These are phyloP conservation scores for Agrocybe praecox DNA, from an alignment of 768 basidiomycete genomes.

Conservation along the genomic window DNA sequence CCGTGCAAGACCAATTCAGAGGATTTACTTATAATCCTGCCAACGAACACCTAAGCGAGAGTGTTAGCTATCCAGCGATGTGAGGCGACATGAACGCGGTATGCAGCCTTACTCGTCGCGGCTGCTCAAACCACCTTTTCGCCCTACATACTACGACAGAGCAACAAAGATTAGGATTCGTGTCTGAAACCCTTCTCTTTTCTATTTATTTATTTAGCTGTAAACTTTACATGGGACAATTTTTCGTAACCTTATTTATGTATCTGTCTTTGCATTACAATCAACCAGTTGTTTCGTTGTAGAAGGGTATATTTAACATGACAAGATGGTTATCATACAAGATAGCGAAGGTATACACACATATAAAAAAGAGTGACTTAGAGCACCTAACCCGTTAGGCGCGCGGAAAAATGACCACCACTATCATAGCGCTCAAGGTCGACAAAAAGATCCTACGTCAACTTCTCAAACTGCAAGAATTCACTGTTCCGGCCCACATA, in stretches of 20 bases:
- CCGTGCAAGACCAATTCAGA: conserved; percentile 94
- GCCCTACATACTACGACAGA: background rate
- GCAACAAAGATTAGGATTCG: background rate
- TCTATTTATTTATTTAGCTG: conserved; percentile 8
- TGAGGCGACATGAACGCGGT: conserved; percentile 20
- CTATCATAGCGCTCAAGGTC: too few species aligned
- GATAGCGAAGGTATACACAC: too few species aligned
- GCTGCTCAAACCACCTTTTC: too few species aligned
- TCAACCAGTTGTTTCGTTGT: too few species aligned
- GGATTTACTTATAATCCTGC: conserved; percentile 90
- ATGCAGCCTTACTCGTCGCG: too few species aligned
- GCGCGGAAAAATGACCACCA: background rate
- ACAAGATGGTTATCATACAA: too few species aligned
- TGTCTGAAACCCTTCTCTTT: background rate
- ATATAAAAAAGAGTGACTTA: background rate
- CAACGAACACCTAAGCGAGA: conserved; percentile 84
- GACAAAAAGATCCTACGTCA: conserved; percentile 13
- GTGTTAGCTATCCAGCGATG: conserved; percentile 66
- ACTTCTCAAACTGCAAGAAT: conserved; percentile 38
- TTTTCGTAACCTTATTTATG: background rate
- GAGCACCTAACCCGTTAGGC: background rate
- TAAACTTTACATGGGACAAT: conserved; percentile 10
- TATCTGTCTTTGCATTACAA: background rate
- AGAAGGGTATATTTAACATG: too few species aligned
- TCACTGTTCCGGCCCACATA: conserved; percentile 29